phyloP scores from a whole-genome alignment of 345 rosid species.

The Lepidium africanum region DNA sequence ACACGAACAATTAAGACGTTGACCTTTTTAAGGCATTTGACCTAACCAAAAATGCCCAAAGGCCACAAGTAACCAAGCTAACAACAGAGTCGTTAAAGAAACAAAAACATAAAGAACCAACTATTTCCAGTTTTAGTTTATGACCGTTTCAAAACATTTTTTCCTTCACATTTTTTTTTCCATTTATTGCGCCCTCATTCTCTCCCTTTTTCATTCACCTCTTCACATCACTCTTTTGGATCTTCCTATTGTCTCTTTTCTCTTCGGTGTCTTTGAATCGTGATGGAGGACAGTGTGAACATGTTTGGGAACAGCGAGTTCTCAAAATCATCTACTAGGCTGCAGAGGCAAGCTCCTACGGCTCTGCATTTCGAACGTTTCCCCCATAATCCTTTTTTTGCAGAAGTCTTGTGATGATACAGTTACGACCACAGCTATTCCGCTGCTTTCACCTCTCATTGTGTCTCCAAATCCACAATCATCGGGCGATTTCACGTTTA shows the following conservation, averaged over 20 bases:
- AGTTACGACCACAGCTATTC: slow-evolving; percentile 31
- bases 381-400: neutral
- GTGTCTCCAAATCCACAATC: slow-evolving; percentile 22
- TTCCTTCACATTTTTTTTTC: no score
- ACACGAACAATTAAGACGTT: no score
- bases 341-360: slow-evolving; percentile 51
- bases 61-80: no score
- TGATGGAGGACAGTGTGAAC: slow-evolving; percentile 24
- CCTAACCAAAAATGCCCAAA: no score
- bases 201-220: no score
- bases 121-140: no score
- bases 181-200: no score
- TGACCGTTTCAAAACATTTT: no score
- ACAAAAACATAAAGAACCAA: no score
- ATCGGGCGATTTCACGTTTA: slow-evolving; percentile 26
- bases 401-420: neutral
- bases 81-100: no score
- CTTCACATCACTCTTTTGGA: neutral
- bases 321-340: slow-evolving; percentile 49
- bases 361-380: slow-evolving; percentile 29
- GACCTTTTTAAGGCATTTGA: no score
- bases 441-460: slow-evolving; percentile 47
- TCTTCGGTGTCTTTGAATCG: neutral
- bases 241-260: neutral
- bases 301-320: slow-evolving; percentile 20